Evolutionary conservation across 306 rosid species (phyloP).

Genomic region (Cicer bijugum): DNA sequence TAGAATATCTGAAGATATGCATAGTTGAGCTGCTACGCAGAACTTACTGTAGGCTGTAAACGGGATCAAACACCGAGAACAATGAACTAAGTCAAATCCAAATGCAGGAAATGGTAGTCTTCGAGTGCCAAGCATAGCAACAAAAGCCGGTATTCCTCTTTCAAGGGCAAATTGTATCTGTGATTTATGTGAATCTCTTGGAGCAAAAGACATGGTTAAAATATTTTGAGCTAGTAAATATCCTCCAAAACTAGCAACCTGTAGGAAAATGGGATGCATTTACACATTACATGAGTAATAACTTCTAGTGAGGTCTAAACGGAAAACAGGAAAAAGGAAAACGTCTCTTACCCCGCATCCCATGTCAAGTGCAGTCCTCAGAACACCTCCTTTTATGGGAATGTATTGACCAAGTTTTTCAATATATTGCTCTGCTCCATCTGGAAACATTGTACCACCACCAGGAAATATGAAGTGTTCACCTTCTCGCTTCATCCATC

Average conservation of each 20-base stretch:
- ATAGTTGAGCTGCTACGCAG: constrained; percentile 37
- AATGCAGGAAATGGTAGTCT: constrained; percentile 91
- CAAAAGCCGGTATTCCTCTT: constrained; percentile 95
- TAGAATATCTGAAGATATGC: constrained; percentile 4
- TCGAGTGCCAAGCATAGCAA: constrained; percentile 97
- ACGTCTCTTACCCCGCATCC: constrained; percentile 85
- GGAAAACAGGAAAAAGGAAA: constrained; percentile 38
- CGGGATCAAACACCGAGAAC: constrained; percentile 94
- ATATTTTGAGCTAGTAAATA: constrained; percentile 72
- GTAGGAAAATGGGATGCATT: constrained; percentile 31
- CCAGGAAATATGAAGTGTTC: constrained; percentile 89
- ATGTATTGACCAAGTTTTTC: constrained; percentile 89
- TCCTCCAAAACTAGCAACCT: constrained; percentile 99
- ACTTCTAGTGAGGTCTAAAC: not conserved
- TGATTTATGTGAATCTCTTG: constrained; percentile 97
- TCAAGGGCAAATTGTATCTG: constrained; percentile 97
- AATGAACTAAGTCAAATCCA: constrained; percentile 88
- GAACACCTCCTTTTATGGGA: constrained; percentile 67
- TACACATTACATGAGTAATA: constrained; percentile 24
- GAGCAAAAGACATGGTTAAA: constrained; percentile 88
- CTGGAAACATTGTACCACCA: constrained; percentile 98
- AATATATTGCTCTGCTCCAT: constrained; percentile 89
- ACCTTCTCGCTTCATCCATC: constrained; percentile 97
- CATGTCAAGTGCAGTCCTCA: constrained; percentile 97
- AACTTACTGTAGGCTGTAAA: constrained; percentile 94